These are phyloP conservation scores for Gillenia trifoliata DNA, from an alignment of 306 rosid genomes.

Conservation along the genomic window DNA sequence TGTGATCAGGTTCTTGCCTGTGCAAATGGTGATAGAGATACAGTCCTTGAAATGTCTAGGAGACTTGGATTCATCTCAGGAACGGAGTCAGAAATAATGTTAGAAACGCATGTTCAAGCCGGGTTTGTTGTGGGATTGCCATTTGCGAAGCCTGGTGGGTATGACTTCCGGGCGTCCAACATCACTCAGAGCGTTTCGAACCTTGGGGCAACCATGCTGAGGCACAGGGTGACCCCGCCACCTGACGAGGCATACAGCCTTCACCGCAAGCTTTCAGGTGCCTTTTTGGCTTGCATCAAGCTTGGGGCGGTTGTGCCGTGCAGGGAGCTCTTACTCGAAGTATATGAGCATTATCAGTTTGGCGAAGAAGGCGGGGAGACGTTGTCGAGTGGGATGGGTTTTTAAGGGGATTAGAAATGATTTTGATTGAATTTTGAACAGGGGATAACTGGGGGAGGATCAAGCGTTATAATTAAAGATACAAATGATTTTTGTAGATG, in stretches of 20 bases:
- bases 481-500: not conserved
- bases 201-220: constrained; percentile 90
- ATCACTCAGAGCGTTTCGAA: constrained; percentile 67
- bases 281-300: constrained; percentile 91
- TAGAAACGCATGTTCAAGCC: constrained; percentile 92
- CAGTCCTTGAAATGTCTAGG: constrained; percentile 80
- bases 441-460: not conserved
- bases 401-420: constrained; percentile 15
- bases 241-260: constrained; percentile 95
- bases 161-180: constrained; percentile 62
- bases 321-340: constrained; percentile 62
- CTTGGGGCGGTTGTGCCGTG: constrained; percentile 88
- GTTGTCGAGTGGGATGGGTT: constrained; percentile 30
- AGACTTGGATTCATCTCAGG: constrained; percentile 92
- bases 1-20: constrained; percentile 76
- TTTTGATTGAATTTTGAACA: not conserved
- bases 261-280: constrained; percentile 90
- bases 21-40: constrained; percentile 60
- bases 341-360: constrained; percentile 54
- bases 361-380: constrained; percentile 41
- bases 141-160: constrained; percentile 60
- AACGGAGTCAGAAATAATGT: constrained; percentile 79
- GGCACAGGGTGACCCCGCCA: constrained; percentile 93
- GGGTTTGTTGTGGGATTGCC: constrained; percentile 95
- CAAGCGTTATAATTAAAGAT: not conserved